Evolutionary conservation across 805 yeast genomes (phyloP), one percentile per base, ranked within the genome.

Genomic region (Lipomyces lipofer): DNA sequence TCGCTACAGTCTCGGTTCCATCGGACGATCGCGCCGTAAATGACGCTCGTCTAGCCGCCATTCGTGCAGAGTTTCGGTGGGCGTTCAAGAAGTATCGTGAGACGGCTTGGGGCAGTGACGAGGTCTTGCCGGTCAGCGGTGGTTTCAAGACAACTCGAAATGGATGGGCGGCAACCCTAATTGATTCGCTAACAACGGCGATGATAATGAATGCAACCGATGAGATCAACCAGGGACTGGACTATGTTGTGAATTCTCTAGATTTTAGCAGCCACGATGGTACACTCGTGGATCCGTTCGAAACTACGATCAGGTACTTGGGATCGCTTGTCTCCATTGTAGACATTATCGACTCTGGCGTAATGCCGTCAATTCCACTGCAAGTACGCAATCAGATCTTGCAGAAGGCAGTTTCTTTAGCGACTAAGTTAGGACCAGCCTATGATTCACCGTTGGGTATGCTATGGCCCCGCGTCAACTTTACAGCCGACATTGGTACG

Each of bases 371-470:
- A 13, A 43, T 52, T 12, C 54, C 57, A 21, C 38, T 36, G 17
- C 24, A 22, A 12, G 44, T 44, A 35, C 51, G 60, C 7, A 32
- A 25, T 7, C 59, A 66, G 1, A 60, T 72, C 4, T 49, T 73
- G 2, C 52, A 54, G 0, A 65, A 69, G 36, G 75, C 78, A 2
- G 67, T 64, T 25, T 71, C 72, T 8, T 54, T 77, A 4, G 80
- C 74, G 1, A 70, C 71, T 36, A 67, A 76, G 49, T 61, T 77
- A 19, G 62, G 77, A 49, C 73, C 76, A 29, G 71, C 79, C 0
- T 78, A 75, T 56, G 82, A 78, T 54, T 77, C 82, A 0, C 80
- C 81, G 13, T 74, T 75, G 54, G 68, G 74, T 29, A 64, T 78
- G 60, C 81, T 75, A 47, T 68, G 75, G 0, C 65, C 62, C 1